Percentiles rank a stretch among this genome's conserved stretches.
phyloP scores from a whole-genome alignment of 2,329 filamentous ascomycete species.

The Venturia pyrina region DNA sequence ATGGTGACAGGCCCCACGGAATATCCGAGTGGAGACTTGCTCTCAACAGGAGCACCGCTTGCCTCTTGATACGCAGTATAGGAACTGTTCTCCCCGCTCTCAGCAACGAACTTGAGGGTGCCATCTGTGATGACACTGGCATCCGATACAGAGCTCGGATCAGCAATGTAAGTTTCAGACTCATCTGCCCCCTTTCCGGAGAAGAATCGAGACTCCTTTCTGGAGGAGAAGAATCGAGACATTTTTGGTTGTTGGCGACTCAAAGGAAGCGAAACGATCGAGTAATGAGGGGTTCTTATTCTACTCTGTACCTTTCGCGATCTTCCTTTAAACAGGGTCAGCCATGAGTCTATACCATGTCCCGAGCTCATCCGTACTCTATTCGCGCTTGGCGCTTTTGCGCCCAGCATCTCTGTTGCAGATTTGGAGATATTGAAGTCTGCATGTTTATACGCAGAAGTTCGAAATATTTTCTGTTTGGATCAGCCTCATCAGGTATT shows the following conservation, averaged over 20 bases:
- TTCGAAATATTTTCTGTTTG: no score
- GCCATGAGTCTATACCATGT: background rate
- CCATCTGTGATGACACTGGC: conserved; percentile 23
- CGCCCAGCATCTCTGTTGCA: background rate
- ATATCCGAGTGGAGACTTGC: conserved; percentile 49
- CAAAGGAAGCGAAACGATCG: background rate
- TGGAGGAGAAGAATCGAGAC: background rate
- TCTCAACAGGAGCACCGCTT: conserved; percentile 51
- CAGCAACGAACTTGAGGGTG: conserved; percentile 33
- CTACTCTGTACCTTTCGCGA: background rate
- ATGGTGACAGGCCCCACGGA: conserved; percentile 37
- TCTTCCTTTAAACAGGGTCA: background rate
- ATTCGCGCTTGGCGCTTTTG: background rate
- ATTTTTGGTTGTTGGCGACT: background rate
- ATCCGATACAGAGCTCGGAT: background rate
- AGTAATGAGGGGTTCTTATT: background rate
- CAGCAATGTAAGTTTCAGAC: background rate
- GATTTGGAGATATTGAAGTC: background rate
- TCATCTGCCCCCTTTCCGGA: background rate
- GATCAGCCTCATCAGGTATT: no score
- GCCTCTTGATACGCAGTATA: conserved; percentile 49
- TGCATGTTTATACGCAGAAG: background rate
- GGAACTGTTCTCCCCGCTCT: conserved; percentile 40
- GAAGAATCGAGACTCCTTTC: background rate
- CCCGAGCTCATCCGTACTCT: background rate